Percentiles rank a stretch among this genome's conserved stretches.
Evolutionary conservation across 371 early-diverging fungal species (phyloP).

Genomic region (Apophysomyces ossiformis): DNA sequence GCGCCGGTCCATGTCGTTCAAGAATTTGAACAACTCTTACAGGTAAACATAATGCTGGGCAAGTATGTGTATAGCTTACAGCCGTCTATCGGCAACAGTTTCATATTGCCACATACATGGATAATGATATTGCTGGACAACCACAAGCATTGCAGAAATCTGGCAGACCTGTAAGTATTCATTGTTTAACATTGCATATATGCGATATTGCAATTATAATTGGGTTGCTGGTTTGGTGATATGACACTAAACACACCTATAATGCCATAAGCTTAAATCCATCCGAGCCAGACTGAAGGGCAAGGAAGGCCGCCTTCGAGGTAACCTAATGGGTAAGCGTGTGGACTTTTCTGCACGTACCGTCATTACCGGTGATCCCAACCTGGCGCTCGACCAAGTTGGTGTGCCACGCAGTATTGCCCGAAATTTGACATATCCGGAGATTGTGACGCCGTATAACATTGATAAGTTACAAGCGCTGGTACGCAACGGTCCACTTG

Average conservation of each 20-base stretch:
- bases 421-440: constrained; percentile 98
- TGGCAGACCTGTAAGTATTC: constrained; percentile 87
- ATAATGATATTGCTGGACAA: constrained; percentile 98
- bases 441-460: constrained; percentile 98
- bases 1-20: constrained; percentile 94
- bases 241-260: not conserved
- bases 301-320: constrained; percentile 99
- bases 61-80: not conserved
- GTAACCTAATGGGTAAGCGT: constrained; percentile 99
- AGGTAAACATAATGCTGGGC: constrained; percentile 45
- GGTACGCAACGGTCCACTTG: constrained; percentile 96
- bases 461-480: constrained; percentile 87
- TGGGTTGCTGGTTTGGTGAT: not conserved
- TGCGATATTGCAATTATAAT: constrained; percentile 1
- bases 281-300: constrained; percentile 99
- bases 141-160: constrained; percentile 97
- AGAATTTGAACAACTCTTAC: constrained; percentile 95
- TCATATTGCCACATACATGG: constrained; percentile 99
- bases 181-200: constrained; percentile 6
- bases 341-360: constrained; percentile 99
- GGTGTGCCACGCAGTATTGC: constrained; percentile 99
- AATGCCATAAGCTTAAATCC: constrained; percentile 77
- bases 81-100: constrained; percentile 51
- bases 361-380: constrained; percentile 99
- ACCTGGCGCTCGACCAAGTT: constrained; percentile 97